These are phyloP conservation scores for Vigna mungo DNA, from an alignment of 306 rosid species.

Conservation along the genomic window DNA sequence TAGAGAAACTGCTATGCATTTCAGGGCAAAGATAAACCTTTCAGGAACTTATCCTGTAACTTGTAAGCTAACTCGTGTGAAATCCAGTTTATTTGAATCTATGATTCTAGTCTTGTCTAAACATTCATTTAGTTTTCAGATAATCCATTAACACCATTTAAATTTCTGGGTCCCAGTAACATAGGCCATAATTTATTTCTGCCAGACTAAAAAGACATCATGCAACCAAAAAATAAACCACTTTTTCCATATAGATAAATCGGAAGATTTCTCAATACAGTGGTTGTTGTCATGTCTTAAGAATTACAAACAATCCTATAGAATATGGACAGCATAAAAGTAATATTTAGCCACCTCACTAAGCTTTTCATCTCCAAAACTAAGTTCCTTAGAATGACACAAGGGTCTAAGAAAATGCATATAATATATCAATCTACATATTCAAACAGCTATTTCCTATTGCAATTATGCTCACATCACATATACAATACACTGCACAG, in stretches of 20 bases:
- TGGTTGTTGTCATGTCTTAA: constrained; percentile 3
- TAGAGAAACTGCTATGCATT: no score
- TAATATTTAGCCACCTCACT: constrained; percentile 28
- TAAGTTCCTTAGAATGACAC: constrained; percentile 42
- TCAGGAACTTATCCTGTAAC: not conserved
- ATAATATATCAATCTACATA: constrained; percentile 42
- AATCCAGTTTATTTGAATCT: constrained; percentile 14
- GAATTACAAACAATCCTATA: constrained; percentile 38
- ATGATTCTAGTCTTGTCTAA: not conserved
- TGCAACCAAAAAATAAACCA: constrained; percentile 18
- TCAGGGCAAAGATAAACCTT: not conserved
- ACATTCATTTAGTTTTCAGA: not conserved
- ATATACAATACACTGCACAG: constrained; percentile 45
- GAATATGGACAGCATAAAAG: constrained; percentile 31
- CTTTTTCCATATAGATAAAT: constrained; percentile 31
- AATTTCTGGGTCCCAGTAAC: constrained; percentile 11
- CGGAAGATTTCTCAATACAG: constrained; percentile 37
- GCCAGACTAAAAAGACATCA: constrained; percentile 8
- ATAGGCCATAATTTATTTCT: constrained; percentile 5
- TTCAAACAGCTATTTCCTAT: constrained; percentile 34
- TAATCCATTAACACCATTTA: constrained; percentile 5
- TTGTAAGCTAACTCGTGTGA: not conserved
- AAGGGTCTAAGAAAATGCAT: constrained; percentile 37
- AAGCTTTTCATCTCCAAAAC: constrained; percentile 32
- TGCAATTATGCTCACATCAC: constrained; percentile 38